Base-by-base conservation (phyloP, 202 grass and related monocot genomes). In the Carex sylvatica region DNA sequence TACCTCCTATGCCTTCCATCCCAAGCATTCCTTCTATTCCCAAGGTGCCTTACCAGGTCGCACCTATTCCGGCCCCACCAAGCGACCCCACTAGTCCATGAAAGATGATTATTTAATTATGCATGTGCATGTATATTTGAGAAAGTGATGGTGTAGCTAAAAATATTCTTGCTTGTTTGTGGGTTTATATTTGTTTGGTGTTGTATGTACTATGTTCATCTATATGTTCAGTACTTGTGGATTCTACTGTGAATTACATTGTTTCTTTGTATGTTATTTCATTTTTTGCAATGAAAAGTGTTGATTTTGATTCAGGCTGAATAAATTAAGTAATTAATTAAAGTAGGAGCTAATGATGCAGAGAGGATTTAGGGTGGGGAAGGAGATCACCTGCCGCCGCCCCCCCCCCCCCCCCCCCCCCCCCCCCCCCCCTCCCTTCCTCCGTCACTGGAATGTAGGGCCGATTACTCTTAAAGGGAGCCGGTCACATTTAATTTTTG, bases 1-100 rank as follows among this genome's bases (percentile, higher is more conserved):
- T 92, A 79, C 90, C 93, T 84, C 74, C 90, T 23, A 80, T 92
- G 56, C 82, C 93, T 42, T 88, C 93, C 38, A 82, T 90, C 38
- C 93, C 90, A 59, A 79, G 26, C n/a, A 46, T 42, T 42, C 79
- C 92, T 59, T 3, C 65, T 70, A 18, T 63, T 12, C 92, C 89
- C 28, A 86, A 82, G 22, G 87, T 94, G 80, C 89, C 87, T 15
- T 69, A 89, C 62, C 87, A 95, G 67, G 84, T 92, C 20, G 88
- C 88, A 15, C 76, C 85, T 26, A 61, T 91, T 82, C 86, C 90
- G 33, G 78, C 93, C 5, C 88, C 86, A 74, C 83, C 93, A 49
- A 0, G 10, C 23, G 78, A 90, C 54, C 65, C 89, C 22, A 44
- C 83, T 28, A 92, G 62, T 82, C 90, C 88, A 30, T 92, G 90